Conservation (phyloP, 2,329 filamentous ascomycete genomes). For the Chaetomiaceae sp. region DNA sequence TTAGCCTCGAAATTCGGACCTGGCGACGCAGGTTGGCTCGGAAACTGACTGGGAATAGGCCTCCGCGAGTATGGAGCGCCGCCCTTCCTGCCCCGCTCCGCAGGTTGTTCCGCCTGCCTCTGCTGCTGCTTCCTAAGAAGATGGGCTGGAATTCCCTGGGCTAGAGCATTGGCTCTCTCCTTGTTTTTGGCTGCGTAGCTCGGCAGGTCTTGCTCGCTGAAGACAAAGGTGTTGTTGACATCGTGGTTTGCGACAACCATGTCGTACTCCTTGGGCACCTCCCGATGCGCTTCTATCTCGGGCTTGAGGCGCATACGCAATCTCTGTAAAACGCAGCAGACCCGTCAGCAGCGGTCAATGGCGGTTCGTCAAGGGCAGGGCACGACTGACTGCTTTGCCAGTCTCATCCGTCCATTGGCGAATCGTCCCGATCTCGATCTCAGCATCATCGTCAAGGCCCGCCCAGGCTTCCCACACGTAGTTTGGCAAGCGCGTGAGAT, state of each 20-base stretch:
- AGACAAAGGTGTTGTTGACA: conserved; percentile 85
- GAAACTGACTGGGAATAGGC: conserved; percentile 66
- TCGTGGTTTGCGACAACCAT: conserved; percentile 61
- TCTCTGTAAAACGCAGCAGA: conserved; percentile 30
- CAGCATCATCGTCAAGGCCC: conserved; percentile 71
- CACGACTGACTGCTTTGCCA: conserved; percentile 37
- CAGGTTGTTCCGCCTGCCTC: conserved; percentile 28
- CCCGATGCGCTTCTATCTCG: conserved; percentile 61
- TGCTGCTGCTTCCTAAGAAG: conserved; percentile 42
- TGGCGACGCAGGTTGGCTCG: neutral
- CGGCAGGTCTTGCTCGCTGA: conserved; percentile 88
- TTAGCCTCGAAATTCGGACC: conserved; percentile 14
- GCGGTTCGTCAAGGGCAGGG: neutral
- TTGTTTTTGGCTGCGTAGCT: conserved; percentile 62
- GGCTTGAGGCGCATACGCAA: conserved; percentile 64
- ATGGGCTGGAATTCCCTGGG: conserved; percentile 54
- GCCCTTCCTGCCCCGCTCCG: conserved; percentile 35
- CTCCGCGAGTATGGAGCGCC: conserved; percentile 59
- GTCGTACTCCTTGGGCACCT: conserved; percentile 83
- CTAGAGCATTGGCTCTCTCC: conserved; percentile 50
- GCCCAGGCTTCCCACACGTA: conserved; percentile 78
- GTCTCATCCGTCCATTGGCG: conserved; percentile 52
- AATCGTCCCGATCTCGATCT: conserved; percentile 76
- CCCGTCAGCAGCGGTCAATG: conserved; percentile 4
- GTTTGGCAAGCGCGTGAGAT: conserved; percentile 72